phyloP scores from a whole-genome alignment of 306 rosid genomes.

The Rosa persica region DNA sequence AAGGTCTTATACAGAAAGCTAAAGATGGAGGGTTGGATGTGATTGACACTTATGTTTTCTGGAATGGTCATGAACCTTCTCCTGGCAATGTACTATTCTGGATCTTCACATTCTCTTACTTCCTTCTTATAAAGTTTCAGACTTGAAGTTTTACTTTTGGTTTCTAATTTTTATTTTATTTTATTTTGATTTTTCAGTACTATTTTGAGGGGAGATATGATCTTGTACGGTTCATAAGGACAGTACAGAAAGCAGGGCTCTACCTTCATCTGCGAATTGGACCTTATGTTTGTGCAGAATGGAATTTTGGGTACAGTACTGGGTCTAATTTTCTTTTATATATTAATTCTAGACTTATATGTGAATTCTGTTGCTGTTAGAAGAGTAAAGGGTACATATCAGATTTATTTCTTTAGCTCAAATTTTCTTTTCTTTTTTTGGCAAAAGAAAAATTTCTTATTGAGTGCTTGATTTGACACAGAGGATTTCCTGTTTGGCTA shows the following conservation, averaged over 20 bases:
- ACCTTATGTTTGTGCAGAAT: conserved; percentile 94
- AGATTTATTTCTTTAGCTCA: neutral
- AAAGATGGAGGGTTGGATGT: conserved; percentile 93
- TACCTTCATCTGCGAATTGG: conserved; percentile 95
- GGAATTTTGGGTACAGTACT: conserved; percentile 85
- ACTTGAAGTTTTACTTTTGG: conserved; percentile 5
- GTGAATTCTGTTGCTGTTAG: neutral
- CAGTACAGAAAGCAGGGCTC: conserved; percentile 85
- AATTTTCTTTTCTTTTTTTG: neutral
- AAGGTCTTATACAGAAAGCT: conserved; percentile 80
- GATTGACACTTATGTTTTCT: conserved; percentile 89
- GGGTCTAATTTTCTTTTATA: neutral
- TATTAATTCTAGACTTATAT: neutral
- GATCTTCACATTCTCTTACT: conserved; percentile 15
- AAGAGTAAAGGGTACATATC: neutral
- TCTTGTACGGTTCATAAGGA: conserved; percentile 81
- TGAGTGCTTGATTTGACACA: conserved; percentile 32
- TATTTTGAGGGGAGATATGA: conserved; percentile 91
- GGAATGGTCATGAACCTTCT: conserved; percentile 96
- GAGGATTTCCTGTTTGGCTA: conserved; percentile 98
- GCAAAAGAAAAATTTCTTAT: neutral
- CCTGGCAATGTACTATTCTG: conserved; percentile 72
- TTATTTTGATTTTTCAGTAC: conserved; percentile 53
- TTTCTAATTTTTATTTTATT: neutral
- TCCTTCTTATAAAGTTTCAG: neutral